Evolutionary conservation across 2,329 filamentous ascomycete species (phyloP), one percentile per base, ranked within the genome.

Genomic region (Pestalotiopsis fici): DNA sequence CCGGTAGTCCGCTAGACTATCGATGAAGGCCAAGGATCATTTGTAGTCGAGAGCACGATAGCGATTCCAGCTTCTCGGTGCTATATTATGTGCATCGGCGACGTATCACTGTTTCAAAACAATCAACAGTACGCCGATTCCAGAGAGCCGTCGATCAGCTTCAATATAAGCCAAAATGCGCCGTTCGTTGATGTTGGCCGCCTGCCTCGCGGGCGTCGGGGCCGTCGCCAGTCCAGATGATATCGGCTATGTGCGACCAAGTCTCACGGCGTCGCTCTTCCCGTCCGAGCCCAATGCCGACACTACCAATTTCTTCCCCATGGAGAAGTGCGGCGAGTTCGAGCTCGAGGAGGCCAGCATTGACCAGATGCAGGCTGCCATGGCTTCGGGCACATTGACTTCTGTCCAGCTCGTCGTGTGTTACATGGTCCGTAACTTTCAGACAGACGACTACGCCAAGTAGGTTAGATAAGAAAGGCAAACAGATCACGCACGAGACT

Each of bases 401-500:
- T 86, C 85, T 21, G 83, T 86, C 27, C 82, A 91, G 69, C 79
- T 92, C 25, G 81, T 87, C 9, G 74, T 78, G n/a, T 93, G 90
- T 79, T 92, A 92, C 76, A 73, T 91, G 47, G 80, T 85, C 66
- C 81, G 91, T 43, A 84, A 85, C 6, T 82, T 83, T 63, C 90
- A 93, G 78, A 89, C 88, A 0, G 83, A 91, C 67, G 80, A 85
- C 43, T 93, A 92, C 74, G 82, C 91, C 76, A 89, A 88, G 88
- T 90, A 75, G 76, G 62, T 11, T 4, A 47, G 3, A 18, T 47
- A 79, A 74, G 61, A 25, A 3, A 9, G 7, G 15, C 57, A 35
- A 18, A 23, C 31, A 55, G 4, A n/a, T 62, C 2, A 28, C 28
- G n/a, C n/a, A n/a, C n/a, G n/a, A n/a, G 59, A 23, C 25, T 11